phyloP scores from a whole-genome alignment of 345 rosid species.

The Aquilaria sinensis region DNA sequence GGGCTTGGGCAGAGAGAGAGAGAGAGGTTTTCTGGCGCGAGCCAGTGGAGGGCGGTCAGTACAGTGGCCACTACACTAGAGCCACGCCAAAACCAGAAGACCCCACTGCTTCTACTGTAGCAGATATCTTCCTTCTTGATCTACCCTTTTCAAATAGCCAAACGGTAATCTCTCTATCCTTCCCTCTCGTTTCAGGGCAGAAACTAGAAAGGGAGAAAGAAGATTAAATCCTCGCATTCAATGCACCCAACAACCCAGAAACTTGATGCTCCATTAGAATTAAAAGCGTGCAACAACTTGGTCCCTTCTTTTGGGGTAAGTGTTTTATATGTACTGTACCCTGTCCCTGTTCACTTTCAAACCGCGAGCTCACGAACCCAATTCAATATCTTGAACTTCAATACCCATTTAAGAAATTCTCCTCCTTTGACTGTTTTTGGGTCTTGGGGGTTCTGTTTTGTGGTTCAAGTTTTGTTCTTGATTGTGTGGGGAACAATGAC shows the following conservation, averaged over 20 bases:
- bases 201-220: slow-evolving; percentile 3
- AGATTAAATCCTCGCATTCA: slow-evolving; percentile 42
- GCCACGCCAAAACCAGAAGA: not conserved
- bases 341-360: too few species aligned
- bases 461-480: not conserved
- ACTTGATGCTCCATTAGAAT: slow-evolving; percentile 41
- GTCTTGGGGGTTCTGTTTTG: not conserved
- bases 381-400: too few species aligned
- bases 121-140: not conserved
- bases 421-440: slow-evolving; percentile 6
- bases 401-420: too few species aligned
- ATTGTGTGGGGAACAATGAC: not conserved
- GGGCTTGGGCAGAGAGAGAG: too few species aligned
- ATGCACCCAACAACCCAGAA: slow-evolving; percentile 58
- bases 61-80: too few species aligned
- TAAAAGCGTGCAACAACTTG: slow-evolving; percentile 26
- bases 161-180: not conserved
- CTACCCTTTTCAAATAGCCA: not conserved
- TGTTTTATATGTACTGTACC: slow-evolving; percentile 22
- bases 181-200: not conserved
- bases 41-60: too few species aligned
- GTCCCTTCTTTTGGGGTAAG: slow-evolving; percentile 40
- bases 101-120: not conserved
- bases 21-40: too few species aligned
- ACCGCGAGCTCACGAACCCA: too few species aligned